Conservation (phyloP, 2,329 filamentous ascomycete species). For the Arthrobotrys megalospora region DNA sequence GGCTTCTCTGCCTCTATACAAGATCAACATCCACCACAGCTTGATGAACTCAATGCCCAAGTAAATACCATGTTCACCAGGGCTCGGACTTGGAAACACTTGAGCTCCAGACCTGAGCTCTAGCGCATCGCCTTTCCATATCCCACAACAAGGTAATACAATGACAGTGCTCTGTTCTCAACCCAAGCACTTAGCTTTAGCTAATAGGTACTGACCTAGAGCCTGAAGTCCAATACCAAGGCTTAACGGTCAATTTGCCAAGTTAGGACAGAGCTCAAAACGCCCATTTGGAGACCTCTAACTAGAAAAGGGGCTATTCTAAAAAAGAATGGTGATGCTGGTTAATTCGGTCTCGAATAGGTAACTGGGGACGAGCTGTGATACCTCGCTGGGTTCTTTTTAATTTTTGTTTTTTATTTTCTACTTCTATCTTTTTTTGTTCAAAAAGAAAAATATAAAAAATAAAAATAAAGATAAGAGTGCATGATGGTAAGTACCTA, state of each 20-base stretch:
- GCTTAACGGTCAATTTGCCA: conserved; percentile 2
- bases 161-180: conserved; percentile 11
- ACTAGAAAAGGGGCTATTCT: conserved; percentile 4
- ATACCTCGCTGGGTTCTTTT: conserved; percentile 10
- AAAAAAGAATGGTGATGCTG: conserved; percentile 18
- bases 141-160: conserved; percentile 8
- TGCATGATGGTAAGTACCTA: conserved; percentile 15
- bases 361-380: conserved; percentile 10
- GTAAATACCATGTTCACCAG: not conserved
- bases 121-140: conserved; percentile 9
- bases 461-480: conserved; percentile 6
- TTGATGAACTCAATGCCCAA: conserved; percentile 13
- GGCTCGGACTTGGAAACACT: conserved; percentile 14
- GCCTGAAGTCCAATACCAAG: conserved; percentile 9
- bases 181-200: conserved; percentile 1
- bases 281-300: conserved; percentile 9
- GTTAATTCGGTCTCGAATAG: conserved; percentile 15
- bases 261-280: conserved; percentile 4
- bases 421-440: not conserved
- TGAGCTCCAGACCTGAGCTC: not conserved
- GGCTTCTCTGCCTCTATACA: conserved; percentile 3
- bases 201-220: conserved; percentile 5
- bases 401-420: conserved; percentile 8
- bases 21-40: conserved; percentile 15
- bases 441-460: conserved; percentile 16